Conservation (phyloP, 768 basidiomycete genomes). For the Lactarius trivialis region DNA sequence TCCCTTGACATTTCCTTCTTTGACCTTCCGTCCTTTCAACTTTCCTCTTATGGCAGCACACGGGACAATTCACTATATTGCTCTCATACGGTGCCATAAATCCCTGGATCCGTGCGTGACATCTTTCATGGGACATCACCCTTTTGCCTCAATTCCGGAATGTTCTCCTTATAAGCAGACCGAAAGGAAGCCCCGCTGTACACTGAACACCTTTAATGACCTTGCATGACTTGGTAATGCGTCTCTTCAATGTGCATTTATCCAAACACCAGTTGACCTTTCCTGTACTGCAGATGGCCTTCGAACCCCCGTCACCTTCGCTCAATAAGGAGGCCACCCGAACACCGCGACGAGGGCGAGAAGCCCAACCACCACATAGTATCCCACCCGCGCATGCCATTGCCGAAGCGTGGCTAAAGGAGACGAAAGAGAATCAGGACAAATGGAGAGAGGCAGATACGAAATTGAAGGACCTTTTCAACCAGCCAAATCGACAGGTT, state of each 20-base stretch:
- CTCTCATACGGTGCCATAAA: constrained; percentile 25
- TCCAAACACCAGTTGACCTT: background rate
- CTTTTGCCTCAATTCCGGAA: constrained; percentile 21
- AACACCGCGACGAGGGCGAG: constrained; percentile 15
- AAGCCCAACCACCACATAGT: constrained; percentile 13
- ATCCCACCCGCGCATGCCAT: constrained; percentile 55
- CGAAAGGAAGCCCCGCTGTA: constrained; percentile 12
- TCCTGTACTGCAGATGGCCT: constrained; percentile 21
- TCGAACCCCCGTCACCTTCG: constrained; percentile 24
- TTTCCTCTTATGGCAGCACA: constrained; percentile 23
- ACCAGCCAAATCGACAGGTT: constrained; percentile 44
- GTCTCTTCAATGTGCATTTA: background rate
- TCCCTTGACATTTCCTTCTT: constrained; percentile 26
- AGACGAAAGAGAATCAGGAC: constrained; percentile 52
- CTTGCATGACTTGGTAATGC: constrained; percentile 17
- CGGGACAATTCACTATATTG: constrained; percentile 20
- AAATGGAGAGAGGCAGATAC: constrained; percentile 54
- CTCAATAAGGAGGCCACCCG: constrained; percentile 20
- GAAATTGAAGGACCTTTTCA: constrained; percentile 42
- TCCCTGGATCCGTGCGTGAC: constrained; percentile 24
- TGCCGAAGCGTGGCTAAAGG: constrained; percentile 60
- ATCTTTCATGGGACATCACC: constrained; percentile 21
- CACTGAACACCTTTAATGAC: constrained; percentile 15
- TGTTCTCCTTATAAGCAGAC: constrained; percentile 22
- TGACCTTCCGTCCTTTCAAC: constrained; percentile 23